A percentile compares a stretch with the other conserved stretches of the same genome.
These are phyloP conservation scores for Clitopilus hobsonii DNA, from an alignment of 768 basidiomycete genomes.

Conservation along the genomic window DNA sequence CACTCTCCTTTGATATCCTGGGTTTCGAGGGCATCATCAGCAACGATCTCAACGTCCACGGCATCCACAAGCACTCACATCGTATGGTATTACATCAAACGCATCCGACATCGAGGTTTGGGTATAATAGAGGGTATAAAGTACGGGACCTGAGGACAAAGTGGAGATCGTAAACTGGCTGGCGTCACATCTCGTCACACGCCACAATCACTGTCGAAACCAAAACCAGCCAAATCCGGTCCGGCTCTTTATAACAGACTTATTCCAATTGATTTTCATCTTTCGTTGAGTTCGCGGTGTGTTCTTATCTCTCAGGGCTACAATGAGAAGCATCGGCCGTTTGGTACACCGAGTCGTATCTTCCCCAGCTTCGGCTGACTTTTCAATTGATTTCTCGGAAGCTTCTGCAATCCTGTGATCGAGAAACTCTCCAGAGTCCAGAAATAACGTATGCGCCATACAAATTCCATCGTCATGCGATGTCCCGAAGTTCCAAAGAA, in stretches of 20 bases:
- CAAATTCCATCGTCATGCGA: background rate
- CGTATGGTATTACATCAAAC: conserved; percentile 86
- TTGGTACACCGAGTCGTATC: background rate
- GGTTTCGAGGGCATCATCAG: conserved; percentile 1
- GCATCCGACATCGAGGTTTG: conserved; percentile 47
- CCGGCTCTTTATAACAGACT: no score
- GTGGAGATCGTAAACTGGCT: background rate
- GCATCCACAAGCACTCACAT: conserved; percentile 35
- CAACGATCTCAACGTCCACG: conserved; percentile 14
- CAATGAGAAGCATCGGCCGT: background rate
- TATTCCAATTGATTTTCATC: no score
- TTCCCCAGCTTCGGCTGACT: background rate
- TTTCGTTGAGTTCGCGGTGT: no score
- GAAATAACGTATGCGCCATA: background rate
- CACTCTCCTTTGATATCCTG: conserved; percentile 86
- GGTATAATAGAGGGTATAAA: conserved; percentile 2
- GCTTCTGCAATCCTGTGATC: background rate
- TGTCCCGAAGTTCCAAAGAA: background rate
- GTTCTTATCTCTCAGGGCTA: conserved; percentile 2
- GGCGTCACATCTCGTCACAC: conserved; percentile 2
- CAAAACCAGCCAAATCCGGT: no score
- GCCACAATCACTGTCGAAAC: background rate
- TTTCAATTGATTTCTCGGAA: background rate
- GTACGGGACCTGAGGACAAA: conserved; percentile 2
- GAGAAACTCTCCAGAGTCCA: background rate